phyloP scores from a whole-genome alignment of 1,284 basidiomycete species.

The Laetiporus sulphureus region DNA sequence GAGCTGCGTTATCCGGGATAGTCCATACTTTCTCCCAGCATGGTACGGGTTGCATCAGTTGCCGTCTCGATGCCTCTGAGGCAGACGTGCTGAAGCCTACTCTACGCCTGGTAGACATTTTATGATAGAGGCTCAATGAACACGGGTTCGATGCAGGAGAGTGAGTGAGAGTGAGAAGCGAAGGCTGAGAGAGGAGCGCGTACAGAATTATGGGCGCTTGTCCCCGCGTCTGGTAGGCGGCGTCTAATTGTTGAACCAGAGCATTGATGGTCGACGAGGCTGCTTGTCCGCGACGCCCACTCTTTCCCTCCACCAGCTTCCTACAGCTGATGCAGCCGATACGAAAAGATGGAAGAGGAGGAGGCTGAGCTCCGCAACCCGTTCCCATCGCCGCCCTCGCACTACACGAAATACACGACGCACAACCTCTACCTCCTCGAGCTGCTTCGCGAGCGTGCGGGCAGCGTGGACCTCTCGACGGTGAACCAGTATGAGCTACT shows the following conservation, averaged over 20 bases:
- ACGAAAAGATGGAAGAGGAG: conserved; percentile 49
- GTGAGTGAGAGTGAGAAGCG: background rate
- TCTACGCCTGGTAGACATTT: conserved; percentile 69
- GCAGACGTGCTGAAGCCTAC: conserved; percentile 70
- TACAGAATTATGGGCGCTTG: background rate
- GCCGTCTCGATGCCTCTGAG: conserved; percentile 70
- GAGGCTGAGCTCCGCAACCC: conserved; percentile 74
- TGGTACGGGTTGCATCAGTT: conserved; percentile 74
- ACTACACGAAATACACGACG: conserved; percentile 63
- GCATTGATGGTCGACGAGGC: no score
- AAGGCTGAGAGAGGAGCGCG: background rate
- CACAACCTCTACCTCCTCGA: conserved; percentile 62
- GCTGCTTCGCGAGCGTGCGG: conserved; percentile 48
- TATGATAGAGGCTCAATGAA: no score
- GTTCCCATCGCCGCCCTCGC: conserved; percentile 76
- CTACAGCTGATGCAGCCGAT: background rate
- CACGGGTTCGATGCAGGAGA: background rate
- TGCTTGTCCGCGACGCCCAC: background rate
- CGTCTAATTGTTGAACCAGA: no score
- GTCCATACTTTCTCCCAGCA: conserved; percentile 74
- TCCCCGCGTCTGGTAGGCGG: no score
- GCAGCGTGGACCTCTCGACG: conserved; percentile 30
- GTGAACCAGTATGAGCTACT: conserved; percentile 54
- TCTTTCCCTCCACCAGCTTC: background rate
- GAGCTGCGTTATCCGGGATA: conserved; percentile 41